Conservation (phyloP, 2,329 filamentous ascomycete species). For the Juglanconis juglandina region DNA sequence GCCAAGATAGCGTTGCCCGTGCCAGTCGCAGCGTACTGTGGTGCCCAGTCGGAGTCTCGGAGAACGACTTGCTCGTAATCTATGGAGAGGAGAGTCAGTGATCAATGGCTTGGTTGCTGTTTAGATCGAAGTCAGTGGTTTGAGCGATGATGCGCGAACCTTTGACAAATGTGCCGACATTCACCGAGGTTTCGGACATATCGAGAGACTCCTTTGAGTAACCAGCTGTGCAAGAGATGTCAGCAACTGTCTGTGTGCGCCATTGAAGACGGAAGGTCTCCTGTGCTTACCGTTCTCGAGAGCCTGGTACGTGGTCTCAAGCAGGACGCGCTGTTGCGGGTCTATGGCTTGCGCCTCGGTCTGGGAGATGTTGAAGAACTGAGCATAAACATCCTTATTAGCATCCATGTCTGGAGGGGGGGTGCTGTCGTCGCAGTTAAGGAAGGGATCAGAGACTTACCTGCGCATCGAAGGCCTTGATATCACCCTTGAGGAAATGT, state of each 20-base stretch:
- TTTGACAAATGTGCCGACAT: constrained; percentile 49
- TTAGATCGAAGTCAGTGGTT: constrained; percentile 13
- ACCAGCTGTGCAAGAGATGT: constrained; percentile 1
- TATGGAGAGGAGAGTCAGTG: constrained; percentile 18
- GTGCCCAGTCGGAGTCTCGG: constrained; percentile 46
- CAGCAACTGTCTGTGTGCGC: background rate
- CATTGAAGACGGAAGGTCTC: no score
- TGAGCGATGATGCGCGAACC: constrained; percentile 27
- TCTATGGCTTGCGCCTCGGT: constrained; percentile 52
- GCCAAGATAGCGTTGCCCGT: constrained; percentile 51
- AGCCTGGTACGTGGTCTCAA: constrained; percentile 50
- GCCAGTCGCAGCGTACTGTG: constrained; percentile 51
- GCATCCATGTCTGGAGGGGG: no score
- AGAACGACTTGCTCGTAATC: constrained; percentile 51
- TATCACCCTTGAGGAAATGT: constrained; percentile 47
- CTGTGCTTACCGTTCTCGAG: constrained; percentile 42
- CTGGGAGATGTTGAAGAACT: constrained; percentile 51
- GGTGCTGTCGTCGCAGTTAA: background rate
- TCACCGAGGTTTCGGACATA: constrained; percentile 44
- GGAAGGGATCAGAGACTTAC: constrained; percentile 29
- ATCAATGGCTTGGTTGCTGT: background rate
- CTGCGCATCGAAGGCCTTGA: constrained; percentile 46
- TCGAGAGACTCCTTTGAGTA: constrained; percentile 34
- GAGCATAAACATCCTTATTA: background rate
- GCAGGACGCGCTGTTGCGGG: constrained; percentile 49